phyloP scores from a whole-genome alignment of 202 grass and related monocot species.

The Schoenoplectus triqueter region DNA sequence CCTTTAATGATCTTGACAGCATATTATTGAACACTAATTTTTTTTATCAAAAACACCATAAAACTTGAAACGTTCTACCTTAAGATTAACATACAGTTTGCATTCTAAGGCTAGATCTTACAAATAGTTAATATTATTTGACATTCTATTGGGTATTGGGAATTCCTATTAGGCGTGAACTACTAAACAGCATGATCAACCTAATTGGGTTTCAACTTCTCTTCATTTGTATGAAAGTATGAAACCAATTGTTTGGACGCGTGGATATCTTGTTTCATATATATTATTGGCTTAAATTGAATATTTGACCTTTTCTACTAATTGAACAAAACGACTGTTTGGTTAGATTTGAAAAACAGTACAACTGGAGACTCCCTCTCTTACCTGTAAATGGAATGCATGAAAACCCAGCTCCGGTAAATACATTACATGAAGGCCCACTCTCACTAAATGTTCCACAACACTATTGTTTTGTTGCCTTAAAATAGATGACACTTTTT shows the following conservation, averaged over 20 bases:
- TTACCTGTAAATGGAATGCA: neutral
- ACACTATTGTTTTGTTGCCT: slow-evolving; percentile 13
- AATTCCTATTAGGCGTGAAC: neutral
- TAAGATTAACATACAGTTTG: neutral
- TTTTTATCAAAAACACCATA: neutral
- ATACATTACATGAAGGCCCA: slow-evolving; percentile 11
- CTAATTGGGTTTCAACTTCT: neutral
- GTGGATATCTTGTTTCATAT: neutral
- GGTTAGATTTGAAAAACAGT: neutral
- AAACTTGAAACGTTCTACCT: neutral
- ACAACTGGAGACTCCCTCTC: neutral
- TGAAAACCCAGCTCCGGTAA: neutral
- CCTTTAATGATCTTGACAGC: neutral
- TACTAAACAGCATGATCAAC: neutral
- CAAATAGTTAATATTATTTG: neutral
- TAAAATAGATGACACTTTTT: slow-evolving; percentile 2
- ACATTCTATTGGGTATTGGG: neutral
- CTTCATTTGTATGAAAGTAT: neutral
- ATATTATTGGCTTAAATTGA: neutral
- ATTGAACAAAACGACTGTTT: neutral
- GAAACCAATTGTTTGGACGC: too few relatives aligned
- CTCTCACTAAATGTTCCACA: neutral
- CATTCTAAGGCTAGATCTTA: neutral
- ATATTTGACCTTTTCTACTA: neutral
- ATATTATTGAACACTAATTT: neutral